Evolutionary conservation across 805 yeast species (phyloP), one percentile per base, ranked within the genome.

Genomic region (Yarrowia porcina): DNA sequence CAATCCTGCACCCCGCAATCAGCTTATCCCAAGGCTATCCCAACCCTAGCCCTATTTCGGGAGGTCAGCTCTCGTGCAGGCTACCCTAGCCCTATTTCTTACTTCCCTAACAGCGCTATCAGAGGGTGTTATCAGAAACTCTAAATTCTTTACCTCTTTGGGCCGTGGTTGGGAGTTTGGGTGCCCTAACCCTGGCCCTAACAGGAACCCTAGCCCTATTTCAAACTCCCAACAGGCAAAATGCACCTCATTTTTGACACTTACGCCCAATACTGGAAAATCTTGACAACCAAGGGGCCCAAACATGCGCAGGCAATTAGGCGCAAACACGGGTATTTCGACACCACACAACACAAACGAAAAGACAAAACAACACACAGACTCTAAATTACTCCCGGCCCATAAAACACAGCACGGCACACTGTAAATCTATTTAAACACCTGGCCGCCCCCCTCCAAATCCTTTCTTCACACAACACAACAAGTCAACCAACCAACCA

Each of bases 381-480:
- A 52, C 59, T 27, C 44, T 36, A 52, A 52, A 35, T 36, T 52
- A 52, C 59, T 21, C 59, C 25, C 30, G 32, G 4, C 41, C n/a
- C 33, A n/a, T 12, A 52, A 17, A 36, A 15, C 59, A 27, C 44
- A 52, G 59, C 59, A 36, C 59, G 32, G 17, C n/a, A 65, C 65
- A 73, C 8, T 73, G 71, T 30, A 65, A 61, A 68, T 68, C 63
- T 72, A 71, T 23, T 90, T 89, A 74, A 89, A 25, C 59, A 23
- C 94, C 1, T 98, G 98, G 69, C 93, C 89, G 1, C 89, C 97
- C 75, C 94, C 98, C 91, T 91, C 91, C 0, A 93, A 81, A 2
- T 98, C 98, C 64, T 81, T 39, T n/a, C 49, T 23, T 56, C 61
- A 30, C 60, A 54, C 49, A 56, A 56, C 49, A 42, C 41, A 64